A percentile compares a stretch with the other conserved stretches of the same genome.
Conservation (phyloP, 106 monocot genomes). For the Apostasia shenzhenica region DNA sequence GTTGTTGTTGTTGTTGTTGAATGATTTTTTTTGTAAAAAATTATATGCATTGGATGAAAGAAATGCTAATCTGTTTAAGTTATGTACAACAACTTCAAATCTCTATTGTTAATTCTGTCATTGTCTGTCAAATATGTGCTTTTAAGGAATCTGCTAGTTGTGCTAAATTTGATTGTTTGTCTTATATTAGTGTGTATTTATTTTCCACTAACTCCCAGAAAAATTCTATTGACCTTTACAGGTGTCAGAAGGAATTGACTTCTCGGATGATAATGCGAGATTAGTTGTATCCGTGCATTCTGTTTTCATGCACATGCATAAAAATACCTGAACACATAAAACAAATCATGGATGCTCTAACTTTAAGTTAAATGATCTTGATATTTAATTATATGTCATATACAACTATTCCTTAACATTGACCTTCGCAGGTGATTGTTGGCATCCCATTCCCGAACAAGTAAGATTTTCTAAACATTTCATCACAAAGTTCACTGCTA, state of each 20-base stretch:
- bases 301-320: not conserved
- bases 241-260: conserved; percentile 99
- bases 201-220: no score
- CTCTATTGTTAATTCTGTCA: no score
- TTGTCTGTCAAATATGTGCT: no score
- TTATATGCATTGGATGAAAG: no score
- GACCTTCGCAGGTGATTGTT: conserved; percentile 92
- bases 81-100: no score
- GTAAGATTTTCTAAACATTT: conserved; percentile 47
- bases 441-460: conserved; percentile 98
- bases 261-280: conserved; percentile 98
- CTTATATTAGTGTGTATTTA: no score
- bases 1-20: no score
- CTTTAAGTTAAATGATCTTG: not conserved
- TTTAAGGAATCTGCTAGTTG: no score
- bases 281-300: conserved; percentile 91
- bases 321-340: not conserved
- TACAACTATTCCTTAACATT: conserved; percentile 1
- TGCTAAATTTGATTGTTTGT: no score
- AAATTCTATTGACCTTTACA: conserved; percentile 14
- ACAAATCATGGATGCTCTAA: no score
- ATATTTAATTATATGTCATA: not conserved
- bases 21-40: no score
- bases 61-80: no score
- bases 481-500: not conserved